A percentile compares a stretch with the other conserved stretches of the same genome.
These are phyloP conservation scores for Parachlorella kessleri DNA, from an alignment of 139 green algal species.

Conservation along the genomic window DNA sequence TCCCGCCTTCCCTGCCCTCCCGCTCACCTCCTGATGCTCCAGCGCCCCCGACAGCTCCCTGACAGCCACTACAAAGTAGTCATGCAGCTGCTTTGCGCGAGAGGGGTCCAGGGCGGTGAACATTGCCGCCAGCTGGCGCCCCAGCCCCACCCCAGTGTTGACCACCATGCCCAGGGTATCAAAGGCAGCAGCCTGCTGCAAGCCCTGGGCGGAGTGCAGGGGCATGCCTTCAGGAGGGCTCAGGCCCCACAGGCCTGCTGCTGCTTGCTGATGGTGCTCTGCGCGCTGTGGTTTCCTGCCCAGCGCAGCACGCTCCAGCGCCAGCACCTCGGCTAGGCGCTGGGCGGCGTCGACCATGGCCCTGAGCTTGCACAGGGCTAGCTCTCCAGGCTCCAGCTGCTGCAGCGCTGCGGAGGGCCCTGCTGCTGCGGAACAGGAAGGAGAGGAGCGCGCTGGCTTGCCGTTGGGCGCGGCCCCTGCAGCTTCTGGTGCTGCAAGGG, in stretches of 20 bases:
- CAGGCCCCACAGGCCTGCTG: not conserved
- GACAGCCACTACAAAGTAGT: no score
- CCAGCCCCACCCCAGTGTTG: not conserved
- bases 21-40: no score
- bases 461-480: no score
- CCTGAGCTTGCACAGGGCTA: conserved; percentile 6
- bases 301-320: not conserved
- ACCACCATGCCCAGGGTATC: conserved; percentile 1
- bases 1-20: no score
- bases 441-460: no score
- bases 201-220: not conserved
- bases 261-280: not conserved
- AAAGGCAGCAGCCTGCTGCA: not conserved
- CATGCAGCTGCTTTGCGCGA: conserved; percentile 4
- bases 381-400: not conserved
- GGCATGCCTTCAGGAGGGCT: not conserved
- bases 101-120: conserved; percentile 9
- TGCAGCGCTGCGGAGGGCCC: no score
- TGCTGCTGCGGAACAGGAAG: no score
- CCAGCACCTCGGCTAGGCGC: not conserved
- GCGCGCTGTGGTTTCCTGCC: not conserved
- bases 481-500: no score
- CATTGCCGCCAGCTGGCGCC: conserved; percentile 18
- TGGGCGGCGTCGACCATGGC: conserved; percentile 8
- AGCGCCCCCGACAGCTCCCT: no score